Conservation (phyloP, 179 eudicot species). For the Sideroxylon spinosum region DNA sequence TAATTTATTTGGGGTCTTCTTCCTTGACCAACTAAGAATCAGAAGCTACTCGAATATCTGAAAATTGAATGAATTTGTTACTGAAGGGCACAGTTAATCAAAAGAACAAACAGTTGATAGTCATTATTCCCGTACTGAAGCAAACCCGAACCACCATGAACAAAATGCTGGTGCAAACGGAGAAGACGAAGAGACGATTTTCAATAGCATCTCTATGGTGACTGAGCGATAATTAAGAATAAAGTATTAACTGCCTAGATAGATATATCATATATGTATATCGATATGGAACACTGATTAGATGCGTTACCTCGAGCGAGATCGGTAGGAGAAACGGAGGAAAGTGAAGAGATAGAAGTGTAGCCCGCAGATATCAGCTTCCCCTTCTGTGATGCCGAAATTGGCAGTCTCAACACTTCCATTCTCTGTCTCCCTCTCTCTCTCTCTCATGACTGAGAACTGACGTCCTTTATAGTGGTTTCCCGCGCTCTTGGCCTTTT, state of each 20-base stretch:
- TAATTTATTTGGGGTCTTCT: too few species aligned
- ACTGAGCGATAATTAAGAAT: background rate
- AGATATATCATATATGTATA: background rate
- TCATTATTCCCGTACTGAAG: background rate
- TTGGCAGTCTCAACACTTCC: constrained; percentile 54
- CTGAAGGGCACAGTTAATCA: background rate
- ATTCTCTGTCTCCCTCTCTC: constrained; percentile 30
- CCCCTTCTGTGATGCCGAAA: constrained; percentile 66
- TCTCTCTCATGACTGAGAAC: background rate
- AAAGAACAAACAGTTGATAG: constrained; percentile 6
- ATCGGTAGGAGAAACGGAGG: constrained; percentile 44
- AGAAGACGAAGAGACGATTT: background rate
- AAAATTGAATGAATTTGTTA: background rate
- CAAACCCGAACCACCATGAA: background rate
- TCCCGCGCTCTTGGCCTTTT: background rate
- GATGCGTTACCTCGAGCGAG: constrained; percentile 57
- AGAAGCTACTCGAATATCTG: background rate
- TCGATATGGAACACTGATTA: background rate
- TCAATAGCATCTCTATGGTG: background rate
- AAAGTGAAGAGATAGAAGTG: constrained; percentile 64
- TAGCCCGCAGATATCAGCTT: constrained; percentile 77
- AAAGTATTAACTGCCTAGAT: too few species aligned
- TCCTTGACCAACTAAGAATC: background rate
- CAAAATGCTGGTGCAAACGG: background rate
- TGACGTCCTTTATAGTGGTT: background rate